Conservation (phyloP, 768 basidiomycete species). For the Phlebiopsis flavidoalba region DNA sequence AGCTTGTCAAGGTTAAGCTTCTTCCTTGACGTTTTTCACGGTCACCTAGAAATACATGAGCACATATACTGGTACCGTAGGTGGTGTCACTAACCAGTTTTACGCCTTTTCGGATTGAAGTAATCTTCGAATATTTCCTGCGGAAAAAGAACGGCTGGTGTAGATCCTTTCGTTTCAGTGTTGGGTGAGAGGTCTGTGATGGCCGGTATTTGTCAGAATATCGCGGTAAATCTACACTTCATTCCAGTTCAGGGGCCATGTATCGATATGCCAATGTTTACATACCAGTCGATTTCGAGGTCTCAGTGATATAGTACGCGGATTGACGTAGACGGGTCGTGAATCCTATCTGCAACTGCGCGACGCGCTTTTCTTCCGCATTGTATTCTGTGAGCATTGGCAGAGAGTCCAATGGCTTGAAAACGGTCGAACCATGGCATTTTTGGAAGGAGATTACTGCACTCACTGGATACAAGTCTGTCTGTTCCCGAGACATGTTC, state of each 20-base stretch:
- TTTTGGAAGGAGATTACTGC: neutral
- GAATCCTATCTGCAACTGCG: slow-evolving; percentile 63
- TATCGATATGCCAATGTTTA: neutral
- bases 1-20: slow-evolving; percentile 65
- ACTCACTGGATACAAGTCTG: slow-evolving; percentile 78
- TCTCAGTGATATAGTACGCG: slow-evolving; percentile 71
- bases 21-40: slow-evolving; percentile 32
- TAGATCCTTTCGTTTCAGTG: slow-evolving; percentile 64
- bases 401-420: slow-evolving; percentile 56
- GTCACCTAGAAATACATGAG: slow-evolving; percentile 13
- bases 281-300: slow-evolving; percentile 57
- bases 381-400: slow-evolving; percentile 67
- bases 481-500: slow-evolving; percentile 68
- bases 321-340: slow-evolving; percentile 61
- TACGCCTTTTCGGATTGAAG: slow-evolving; percentile 70
- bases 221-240: slow-evolving; percentile 57
- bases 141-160: slow-evolving; percentile 78
- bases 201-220: slow-evolving; percentile 84
- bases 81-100: slow-evolving; percentile 9
- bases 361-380: slow-evolving; percentile 59
- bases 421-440: neutral
- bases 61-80: neutral
- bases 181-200: slow-evolving; percentile 52
- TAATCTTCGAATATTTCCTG: slow-evolving; percentile 69
- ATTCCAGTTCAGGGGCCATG: neutral